A percentile compares a stretch with the other conserved stretches of the same genome.
phyloP scores from a whole-genome alignment of 495 filamentous ascomycete species.

The Pseudomonodictys pantanalensis region DNA sequence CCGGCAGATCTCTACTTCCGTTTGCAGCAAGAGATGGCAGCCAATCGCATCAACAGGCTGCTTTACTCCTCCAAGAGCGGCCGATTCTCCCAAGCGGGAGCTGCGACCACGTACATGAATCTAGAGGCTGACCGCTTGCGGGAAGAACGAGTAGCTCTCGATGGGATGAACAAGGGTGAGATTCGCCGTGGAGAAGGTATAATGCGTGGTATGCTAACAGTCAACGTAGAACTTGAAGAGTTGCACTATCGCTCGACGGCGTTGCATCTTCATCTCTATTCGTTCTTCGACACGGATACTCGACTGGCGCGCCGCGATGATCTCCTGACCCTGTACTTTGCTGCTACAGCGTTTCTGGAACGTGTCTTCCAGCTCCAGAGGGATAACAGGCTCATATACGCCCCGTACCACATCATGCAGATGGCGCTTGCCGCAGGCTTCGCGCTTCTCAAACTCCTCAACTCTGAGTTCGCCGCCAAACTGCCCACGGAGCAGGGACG shows the following conservation, averaged over 20 bases:
- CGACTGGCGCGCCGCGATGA: constrained; percentile 69
- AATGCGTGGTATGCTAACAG: no score
- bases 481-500: constrained; percentile 75
- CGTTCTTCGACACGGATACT: constrained; percentile 80
- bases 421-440: constrained; percentile 89
- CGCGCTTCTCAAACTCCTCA: constrained; percentile 77
- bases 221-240: constrained; percentile 33
- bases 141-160: constrained; percentile 23
- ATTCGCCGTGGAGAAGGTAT: no score
- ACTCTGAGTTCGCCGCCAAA: constrained; percentile 73
- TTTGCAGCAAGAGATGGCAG: constrained; percentile 33
- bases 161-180: constrained; percentile 26
- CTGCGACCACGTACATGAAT: constrained; percentile 20
- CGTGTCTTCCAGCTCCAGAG: constrained; percentile 61
- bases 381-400: constrained; percentile 56
- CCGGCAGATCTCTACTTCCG: constrained; percentile 26
- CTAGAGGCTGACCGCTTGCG: constrained; percentile 26
- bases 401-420: constrained; percentile 84
- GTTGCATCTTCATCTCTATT: constrained; percentile 79
- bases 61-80: constrained; percentile 23
- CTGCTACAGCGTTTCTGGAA: constrained; percentile 73
- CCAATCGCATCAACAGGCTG: constrained; percentile 32
- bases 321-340: constrained; percentile 72
- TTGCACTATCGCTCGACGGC: constrained; percentile 76
- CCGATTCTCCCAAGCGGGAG: constrained; percentile 1